These are phyloP conservation scores for Calophaca sinica DNA, from an alignment of 306 rosid species.

Conservation along the genomic window DNA sequence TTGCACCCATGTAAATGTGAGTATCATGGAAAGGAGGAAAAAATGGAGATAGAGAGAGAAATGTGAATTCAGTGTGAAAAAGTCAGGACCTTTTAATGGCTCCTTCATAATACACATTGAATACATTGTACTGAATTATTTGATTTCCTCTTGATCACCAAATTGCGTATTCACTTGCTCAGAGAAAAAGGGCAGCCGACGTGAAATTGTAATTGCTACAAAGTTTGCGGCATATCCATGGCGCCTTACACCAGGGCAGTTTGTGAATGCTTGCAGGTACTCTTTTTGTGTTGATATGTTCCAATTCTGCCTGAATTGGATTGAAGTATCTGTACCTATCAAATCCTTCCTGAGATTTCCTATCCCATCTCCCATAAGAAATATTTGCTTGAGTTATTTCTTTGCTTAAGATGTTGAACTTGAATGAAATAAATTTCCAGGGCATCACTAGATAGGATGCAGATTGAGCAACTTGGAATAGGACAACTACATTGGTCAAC, in stretches of 20 bases:
- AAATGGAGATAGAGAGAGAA: too few species aligned
- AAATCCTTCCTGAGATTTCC: too few species aligned
- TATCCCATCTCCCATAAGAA: neutral
- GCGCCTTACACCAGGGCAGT: conserved; percentile 89
- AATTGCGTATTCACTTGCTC: conserved; percentile 36
- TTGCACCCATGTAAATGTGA: too few species aligned
- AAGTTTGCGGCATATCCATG: conserved; percentile 98
- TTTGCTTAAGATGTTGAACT: conserved; percentile 32
- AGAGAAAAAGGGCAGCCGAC: conserved; percentile 63
- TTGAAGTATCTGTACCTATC: too few species aligned
- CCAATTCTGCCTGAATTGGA: neutral
- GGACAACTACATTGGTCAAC: conserved; percentile 98
- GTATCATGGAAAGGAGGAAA: too few species aligned
- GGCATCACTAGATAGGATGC: conserved; percentile 87
- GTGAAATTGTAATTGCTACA: conserved; percentile 84
- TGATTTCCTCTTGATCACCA: conserved; percentile 30
- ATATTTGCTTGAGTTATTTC: conserved; percentile 1
- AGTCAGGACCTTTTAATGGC: too few species aligned
- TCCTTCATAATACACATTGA: too few species aligned
- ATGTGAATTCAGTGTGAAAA: too few species aligned
- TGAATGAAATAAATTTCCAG: conserved; percentile 51
- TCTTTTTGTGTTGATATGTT: neutral
- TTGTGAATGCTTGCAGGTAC: conserved; percentile 94
- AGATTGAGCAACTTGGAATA: conserved; percentile 87
- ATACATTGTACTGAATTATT: neutral